Conservation (phyloP, 2,329 filamentous ascomycete species). For the Colletotrichum incanum region DNA sequence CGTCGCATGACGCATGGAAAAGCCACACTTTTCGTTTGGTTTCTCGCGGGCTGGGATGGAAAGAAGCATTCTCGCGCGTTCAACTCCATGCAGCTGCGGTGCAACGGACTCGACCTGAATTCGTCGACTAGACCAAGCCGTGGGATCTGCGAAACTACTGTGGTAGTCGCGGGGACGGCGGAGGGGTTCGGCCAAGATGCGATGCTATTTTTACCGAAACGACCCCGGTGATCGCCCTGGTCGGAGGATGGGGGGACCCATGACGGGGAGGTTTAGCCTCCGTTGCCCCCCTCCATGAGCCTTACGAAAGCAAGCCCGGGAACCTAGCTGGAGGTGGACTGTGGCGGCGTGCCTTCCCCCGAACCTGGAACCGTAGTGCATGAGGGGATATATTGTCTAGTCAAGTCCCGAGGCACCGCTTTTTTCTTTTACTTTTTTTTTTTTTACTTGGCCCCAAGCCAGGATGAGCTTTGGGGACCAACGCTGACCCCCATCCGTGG, state of each 20-base stretch:
- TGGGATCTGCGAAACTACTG: slow-evolving; percentile 8
- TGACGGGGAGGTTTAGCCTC: slow-evolving; percentile 29
- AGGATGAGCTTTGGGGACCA: slow-evolving; percentile 10
- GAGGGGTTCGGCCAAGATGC: slow-evolving; percentile 15
- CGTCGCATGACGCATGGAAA: slow-evolving; percentile 6
- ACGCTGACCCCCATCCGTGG: slow-evolving; percentile 5
- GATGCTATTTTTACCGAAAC: slow-evolving; percentile 40
- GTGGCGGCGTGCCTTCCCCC: slow-evolving; percentile 17
- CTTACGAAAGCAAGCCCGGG: slow-evolving; percentile 41
- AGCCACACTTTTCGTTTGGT: slow-evolving; percentile 3
- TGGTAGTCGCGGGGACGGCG: neutral
- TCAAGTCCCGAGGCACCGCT: slow-evolving; percentile 21
- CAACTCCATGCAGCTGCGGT: slow-evolving; percentile 23
- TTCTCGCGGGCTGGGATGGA: slow-evolving; percentile 15
- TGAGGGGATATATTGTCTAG: slow-evolving; percentile 19
- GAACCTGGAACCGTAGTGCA: slow-evolving; percentile 15
- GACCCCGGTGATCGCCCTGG: slow-evolving; percentile 36
- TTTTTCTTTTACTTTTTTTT: too few species aligned
- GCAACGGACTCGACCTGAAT: neutral
- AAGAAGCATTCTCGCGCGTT: neutral
- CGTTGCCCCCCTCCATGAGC: slow-evolving; percentile 53
- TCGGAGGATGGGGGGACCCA: slow-evolving; percentile 24
- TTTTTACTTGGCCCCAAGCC: neutral
- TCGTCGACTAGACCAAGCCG: slow-evolving; percentile 1
- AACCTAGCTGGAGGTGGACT: neutral